Evolutionary conservation across 1,284 basidiomycete species (phyloP).

Genomic region (Agroathelia rolfsii): DNA sequence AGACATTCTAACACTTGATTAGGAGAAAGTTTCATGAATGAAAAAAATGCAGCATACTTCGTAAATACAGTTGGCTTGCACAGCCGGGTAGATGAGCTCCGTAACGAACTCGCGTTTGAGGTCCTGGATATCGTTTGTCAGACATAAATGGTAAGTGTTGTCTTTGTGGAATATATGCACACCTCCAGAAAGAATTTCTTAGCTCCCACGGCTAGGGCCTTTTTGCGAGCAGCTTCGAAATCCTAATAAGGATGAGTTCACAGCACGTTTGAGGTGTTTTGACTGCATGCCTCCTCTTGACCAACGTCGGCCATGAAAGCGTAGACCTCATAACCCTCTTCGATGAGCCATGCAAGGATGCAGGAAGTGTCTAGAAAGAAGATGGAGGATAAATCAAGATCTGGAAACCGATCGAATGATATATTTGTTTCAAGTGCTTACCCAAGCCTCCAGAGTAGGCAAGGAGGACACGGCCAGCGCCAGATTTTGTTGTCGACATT

Average conservation of each 20-base stretch:
- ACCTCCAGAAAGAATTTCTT: constrained; percentile 92
- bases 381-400: constrained; percentile 3
- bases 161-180: too few species aligned
- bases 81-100: constrained; percentile 94
- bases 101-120: constrained; percentile 93
- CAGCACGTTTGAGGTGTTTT: constrained; percentile 5
- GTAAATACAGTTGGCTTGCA: constrained; percentile 99
- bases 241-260: constrained; percentile 43
- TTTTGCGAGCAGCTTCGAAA: constrained; percentile 87
- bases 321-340: constrained; percentile 94
- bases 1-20: constrained; percentile 76
- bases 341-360: constrained; percentile 95
- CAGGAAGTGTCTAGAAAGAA: constrained; percentile 90
- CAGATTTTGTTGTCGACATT: constrained; percentile 23
- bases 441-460: constrained; percentile 98
- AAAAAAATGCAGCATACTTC: too few species aligned
- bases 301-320: constrained; percentile 99
- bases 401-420: too few species aligned
- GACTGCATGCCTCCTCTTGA: constrained; percentile 80
- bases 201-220: constrained; percentile 89
- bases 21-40: too few species aligned
- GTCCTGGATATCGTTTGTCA: too few species aligned
- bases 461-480: constrained; percentile 84
- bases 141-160: too few species aligned
- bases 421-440: constrained; percentile 30